phyloP scores from a whole-genome alignment of 208 protist species.

The Giardia muris region DNA sequence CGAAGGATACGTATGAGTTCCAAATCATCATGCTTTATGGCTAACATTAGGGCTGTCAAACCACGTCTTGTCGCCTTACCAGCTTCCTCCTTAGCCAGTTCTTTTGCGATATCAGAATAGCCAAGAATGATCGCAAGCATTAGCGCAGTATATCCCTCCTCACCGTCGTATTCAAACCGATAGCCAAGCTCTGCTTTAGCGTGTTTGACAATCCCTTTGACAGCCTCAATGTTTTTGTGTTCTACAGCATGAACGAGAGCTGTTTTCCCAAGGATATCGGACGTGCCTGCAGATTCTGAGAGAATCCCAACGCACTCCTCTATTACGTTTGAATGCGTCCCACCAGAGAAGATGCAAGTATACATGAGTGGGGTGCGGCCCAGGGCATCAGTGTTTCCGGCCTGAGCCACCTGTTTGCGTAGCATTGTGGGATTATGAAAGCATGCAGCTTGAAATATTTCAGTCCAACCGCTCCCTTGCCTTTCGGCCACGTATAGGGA shows the following conservation, averaged over 20 bases:
- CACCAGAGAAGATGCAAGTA: not conserved
- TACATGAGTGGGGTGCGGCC: not conserved
- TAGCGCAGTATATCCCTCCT: conserved; percentile 2
- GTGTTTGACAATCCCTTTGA: not conserved
- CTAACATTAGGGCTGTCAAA: not conserved
- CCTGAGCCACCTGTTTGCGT: not conserved
- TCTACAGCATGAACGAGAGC: not conserved
- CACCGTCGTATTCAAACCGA: not conserved
- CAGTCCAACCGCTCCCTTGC: not conserved
- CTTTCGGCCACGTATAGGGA: not conserved
- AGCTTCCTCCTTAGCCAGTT: not conserved
- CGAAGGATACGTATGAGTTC: not conserved
- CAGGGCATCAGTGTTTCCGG: not conserved
- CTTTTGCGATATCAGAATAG: not conserved
- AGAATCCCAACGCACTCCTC: not conserved
- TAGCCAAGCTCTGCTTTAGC: not conserved
- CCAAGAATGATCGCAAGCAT: not conserved
- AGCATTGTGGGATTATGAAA: not conserved
- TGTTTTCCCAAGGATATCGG: not conserved
- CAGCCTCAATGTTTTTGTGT: not conserved
- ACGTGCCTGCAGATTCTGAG: not conserved
- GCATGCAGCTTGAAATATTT: not conserved
- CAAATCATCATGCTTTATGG: not conserved
- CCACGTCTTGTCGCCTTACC: not conserved
- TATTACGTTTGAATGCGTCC: not conserved